A percentile compares a stretch with the other conserved stretches of the same genome.
These are phyloP conservation scores for Biscogniauxia marginata DNA, from an alignment of 2,329 filamentous ascomycete species.

Conservation along the genomic window DNA sequence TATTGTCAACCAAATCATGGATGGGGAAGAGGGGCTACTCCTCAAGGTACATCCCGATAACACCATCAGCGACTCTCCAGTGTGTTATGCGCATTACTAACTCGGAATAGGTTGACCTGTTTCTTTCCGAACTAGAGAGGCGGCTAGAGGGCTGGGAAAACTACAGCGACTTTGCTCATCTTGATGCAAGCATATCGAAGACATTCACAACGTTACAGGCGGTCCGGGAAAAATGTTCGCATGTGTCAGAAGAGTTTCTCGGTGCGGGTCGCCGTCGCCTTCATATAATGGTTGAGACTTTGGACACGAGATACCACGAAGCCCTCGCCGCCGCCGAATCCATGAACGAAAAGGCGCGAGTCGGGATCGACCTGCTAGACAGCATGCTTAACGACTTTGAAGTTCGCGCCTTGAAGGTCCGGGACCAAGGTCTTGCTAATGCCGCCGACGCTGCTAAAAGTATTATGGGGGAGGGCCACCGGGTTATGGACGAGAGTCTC, in stretches of 20 bases:
- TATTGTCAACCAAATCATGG: conserved; percentile 59
- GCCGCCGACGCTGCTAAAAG: conserved; percentile 66
- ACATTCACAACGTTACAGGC: conserved; percentile 84
- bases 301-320: conserved; percentile 85
- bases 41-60: conserved; percentile 46
- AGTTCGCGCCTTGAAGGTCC: conserved; percentile 73
- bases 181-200: conserved; percentile 80
- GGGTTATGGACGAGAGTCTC: conserved; percentile 77
- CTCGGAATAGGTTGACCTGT: conserved; percentile 64
- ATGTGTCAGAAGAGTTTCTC: conserved; percentile 86
- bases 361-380: conserved; percentile 84
- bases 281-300: conserved; percentile 86
- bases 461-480: conserved; percentile 74
- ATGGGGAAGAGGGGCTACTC: conserved; percentile 60
- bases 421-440: conserved; percentile 69
- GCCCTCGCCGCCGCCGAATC: conserved; percentile 81
- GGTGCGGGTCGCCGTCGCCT: conserved; percentile 81
- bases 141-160: conserved; percentile 85
- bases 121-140: conserved; percentile 81
- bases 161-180: conserved; percentile 72
- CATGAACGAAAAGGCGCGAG: conserved; percentile 85
- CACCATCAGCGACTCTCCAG: background rate
- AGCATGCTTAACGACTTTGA: conserved; percentile 84
- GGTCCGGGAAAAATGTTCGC: conserved; percentile 83
- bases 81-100: conserved; percentile 2